These are phyloP conservation scores for Apiotrichum gracile DNA, from an alignment of 1,284 basidiomycete species.

Conservation along the genomic window DNA sequence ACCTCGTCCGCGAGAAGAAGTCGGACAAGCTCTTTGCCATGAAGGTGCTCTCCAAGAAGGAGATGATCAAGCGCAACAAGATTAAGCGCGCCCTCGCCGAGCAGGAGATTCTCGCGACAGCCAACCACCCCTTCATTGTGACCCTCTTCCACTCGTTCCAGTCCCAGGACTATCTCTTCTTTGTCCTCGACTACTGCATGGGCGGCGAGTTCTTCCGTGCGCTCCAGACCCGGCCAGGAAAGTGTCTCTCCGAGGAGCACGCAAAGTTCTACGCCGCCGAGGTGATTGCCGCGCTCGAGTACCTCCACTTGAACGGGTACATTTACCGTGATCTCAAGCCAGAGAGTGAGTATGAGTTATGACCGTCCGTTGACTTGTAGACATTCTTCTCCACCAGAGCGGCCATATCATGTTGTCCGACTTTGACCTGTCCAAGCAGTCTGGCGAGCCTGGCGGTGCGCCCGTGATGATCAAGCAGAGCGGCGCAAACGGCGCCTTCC, in stretches of 20 bases:
- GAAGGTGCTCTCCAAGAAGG: constrained; percentile 96
- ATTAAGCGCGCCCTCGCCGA: constrained; percentile 94
- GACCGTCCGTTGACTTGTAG: constrained; percentile 48
- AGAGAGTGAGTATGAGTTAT: constrained; percentile 67
- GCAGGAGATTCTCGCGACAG: constrained; percentile 91
- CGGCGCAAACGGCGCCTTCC: constrained; percentile 74
- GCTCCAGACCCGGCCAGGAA: constrained; percentile 87
- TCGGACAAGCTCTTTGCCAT: constrained; percentile 86
- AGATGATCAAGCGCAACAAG: constrained; percentile 98
- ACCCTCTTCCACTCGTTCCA: constrained; percentile 97
- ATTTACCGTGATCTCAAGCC: constrained; percentile 99
- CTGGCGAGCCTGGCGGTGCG: constrained; percentile 73
- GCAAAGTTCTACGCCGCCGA: constrained; percentile 98
- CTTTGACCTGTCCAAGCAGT: constrained; percentile 97
- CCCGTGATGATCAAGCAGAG: constrained; percentile 86
- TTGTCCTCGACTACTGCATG: constrained; percentile 99
- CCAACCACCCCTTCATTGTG: constrained; percentile 97
- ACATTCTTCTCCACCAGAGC: constrained; percentile 96
- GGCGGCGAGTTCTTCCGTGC: constrained; percentile 99
- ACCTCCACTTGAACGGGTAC: constrained; percentile 97
- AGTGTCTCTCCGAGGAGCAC: constrained; percentile 90
- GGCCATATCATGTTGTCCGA: constrained; percentile 99
- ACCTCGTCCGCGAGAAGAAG: constrained; percentile 94
- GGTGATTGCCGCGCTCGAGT: constrained; percentile 95
- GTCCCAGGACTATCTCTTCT: constrained; percentile 93